A percentile compares a stretch with the other conserved stretches of the same genome.
phyloP scores from a whole-genome alignment of 1,139 yeast genomes.

The Geotrichum citri-aurantii region DNA sequence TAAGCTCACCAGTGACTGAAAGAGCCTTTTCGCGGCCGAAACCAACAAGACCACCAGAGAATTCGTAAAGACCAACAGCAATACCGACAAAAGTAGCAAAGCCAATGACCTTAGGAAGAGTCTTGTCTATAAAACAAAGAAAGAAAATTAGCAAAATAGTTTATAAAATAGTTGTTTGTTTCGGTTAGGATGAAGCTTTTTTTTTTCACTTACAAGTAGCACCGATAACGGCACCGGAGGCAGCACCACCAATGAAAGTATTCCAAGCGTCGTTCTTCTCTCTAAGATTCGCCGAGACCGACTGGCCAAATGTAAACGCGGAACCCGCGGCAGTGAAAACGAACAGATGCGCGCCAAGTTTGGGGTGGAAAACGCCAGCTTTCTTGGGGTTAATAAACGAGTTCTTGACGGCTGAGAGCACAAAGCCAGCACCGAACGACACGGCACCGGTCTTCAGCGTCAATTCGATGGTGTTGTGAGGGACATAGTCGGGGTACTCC shows the following conservation, averaged over 20 bases:
- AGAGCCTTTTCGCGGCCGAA: conserved; percentile 37
- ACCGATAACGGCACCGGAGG: conserved; percentile 46
- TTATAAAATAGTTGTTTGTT: background rate
- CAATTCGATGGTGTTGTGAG: conserved; percentile 43
- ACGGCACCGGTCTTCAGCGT: conserved; percentile 40
- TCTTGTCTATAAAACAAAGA: conserved; percentile 31
- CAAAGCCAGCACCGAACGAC: conserved; percentile 39
- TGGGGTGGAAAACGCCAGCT: conserved; percentile 22
- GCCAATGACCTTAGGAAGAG: conserved; percentile 44
- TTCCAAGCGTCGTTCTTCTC: conserved; percentile 43
- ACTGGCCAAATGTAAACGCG: conserved; percentile 39
- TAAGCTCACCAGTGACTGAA: conserved; percentile 29
- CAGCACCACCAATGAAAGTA: conserved; percentile 46
- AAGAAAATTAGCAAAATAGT: conserved; percentile 7
- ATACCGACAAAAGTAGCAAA: conserved; percentile 39
- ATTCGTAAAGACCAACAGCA: conserved; percentile 38
- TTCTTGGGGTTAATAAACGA: conserved; percentile 30
- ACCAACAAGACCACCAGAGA: conserved; percentile 44
- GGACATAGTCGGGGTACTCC: conserved; percentile 25
- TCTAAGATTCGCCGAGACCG: conserved; percentile 41
- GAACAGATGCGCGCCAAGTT: conserved; percentile 21
- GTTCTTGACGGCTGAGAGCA: conserved; percentile 39
- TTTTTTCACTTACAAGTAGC: conserved; percentile 27
- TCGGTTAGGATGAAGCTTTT: background rate
- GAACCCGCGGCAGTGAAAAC: conserved; percentile 35